Evolutionary conservation across 768 basidiomycete genomes (phyloP).

Genomic region (Mycena albidolilacea): DNA sequence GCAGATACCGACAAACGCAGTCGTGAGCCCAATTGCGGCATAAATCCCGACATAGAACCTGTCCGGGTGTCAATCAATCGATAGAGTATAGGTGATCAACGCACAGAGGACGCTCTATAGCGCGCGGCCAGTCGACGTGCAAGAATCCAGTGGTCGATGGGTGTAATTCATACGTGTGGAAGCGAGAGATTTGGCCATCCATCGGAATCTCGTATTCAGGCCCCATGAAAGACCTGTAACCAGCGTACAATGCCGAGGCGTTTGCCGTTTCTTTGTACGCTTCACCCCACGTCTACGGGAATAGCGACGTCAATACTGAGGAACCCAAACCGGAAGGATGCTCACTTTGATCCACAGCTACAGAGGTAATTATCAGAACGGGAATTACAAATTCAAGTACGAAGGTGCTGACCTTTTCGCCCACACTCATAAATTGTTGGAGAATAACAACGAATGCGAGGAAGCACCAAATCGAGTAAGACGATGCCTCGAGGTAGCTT

Average conservation of each 20-base stretch:
- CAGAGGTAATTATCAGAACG: not conserved
- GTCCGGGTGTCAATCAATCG: not conserved
- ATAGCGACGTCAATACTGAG: not conserved
- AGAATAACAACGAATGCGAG: constrained; percentile 64
- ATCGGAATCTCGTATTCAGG: constrained; percentile 32
- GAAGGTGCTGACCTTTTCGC: constrained; percentile 50
- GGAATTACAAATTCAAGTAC: not conserved
- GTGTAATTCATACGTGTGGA: constrained; percentile 13
- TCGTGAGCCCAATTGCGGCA: constrained; percentile 66
- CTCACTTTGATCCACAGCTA: constrained; percentile 5
- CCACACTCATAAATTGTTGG: constrained; percentile 52
- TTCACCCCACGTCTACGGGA: constrained; percentile 62
- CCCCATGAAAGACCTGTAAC: constrained; percentile 26
- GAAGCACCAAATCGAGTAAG: constrained; percentile 78
- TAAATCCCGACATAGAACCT: constrained; percentile 74
- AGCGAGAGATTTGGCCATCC: constrained; percentile 25
- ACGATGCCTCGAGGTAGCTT: constrained; percentile 82
- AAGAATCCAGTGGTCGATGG: constrained; percentile 23
- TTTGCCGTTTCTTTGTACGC: constrained; percentile 51
- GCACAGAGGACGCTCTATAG: constrained; percentile 66
- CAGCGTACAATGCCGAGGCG: constrained; percentile 12
- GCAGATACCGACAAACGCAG: constrained; percentile 60
- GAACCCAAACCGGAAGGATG: not conserved
- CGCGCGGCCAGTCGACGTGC: constrained; percentile 56
- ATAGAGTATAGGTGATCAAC: not conserved